Base-by-base conservation (phyloP, 805 yeast species). In the Starmerella tilneyi region DNA sequence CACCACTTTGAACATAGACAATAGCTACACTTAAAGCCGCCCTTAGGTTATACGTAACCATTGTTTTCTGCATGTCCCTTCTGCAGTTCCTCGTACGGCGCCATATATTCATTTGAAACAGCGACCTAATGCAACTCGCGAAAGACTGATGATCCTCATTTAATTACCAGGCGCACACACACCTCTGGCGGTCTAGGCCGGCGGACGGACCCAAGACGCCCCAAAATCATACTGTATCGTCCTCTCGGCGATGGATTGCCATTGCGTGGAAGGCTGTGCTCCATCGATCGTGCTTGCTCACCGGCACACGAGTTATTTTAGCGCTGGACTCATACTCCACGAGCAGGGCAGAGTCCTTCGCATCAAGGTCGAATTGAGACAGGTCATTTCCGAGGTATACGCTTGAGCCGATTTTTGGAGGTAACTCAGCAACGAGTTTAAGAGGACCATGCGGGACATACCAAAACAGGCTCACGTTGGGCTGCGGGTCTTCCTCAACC, bases 391-490 rank as follows among this genome's bases (percentile, higher is more conserved):
- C 62, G n/a, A 59, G 34, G 30, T 46, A 51, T 4, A 48, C 20
- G 15, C 30, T 40, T 9, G 30, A 17, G 3, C 38, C 37, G 17
- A 51, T 32, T 5, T 26, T 17, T 4, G 40, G 41, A 11, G 56
- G 48, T 16, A 59, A 49, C 8, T 34, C 17, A 15, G 56, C 55
- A 5, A 58, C 54, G 3, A 66, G 51, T 1, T 56, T 44, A 31
- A 79, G 60, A 1, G 85, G 84, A 0, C 88, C 89, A 63, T 83
- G 94, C 0, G 94, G 94, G 38, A 83, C 66, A 56, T 75, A 82
- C 58, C 66, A 80, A 2, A 83, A 60, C 3, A 31, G 16, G 1
- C 34, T 5, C 4, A 33, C 44, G 0, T 69, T 63, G 0, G 50
- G 34, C 9, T 44, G 41, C 15, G 45, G 54, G 19, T 57, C 49